Percentiles rank a stretch among this genome's conserved stretches.
These are phyloP conservation scores for Chlorella variabilis DNA, from an alignment of 163 green algal species.

Conservation along the genomic window DNA sequence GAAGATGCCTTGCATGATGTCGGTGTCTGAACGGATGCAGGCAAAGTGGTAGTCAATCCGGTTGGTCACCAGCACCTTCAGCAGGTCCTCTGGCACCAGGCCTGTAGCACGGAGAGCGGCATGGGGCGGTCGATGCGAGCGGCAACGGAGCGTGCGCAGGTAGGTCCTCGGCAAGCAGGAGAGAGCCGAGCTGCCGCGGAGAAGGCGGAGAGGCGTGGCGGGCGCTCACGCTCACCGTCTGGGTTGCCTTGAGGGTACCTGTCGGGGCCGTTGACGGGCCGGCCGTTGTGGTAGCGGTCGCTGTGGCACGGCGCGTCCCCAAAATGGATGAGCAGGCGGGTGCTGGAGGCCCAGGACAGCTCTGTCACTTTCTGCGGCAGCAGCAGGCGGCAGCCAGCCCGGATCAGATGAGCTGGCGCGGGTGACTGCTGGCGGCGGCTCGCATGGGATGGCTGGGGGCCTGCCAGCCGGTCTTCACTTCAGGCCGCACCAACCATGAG, in stretches of 20 bases:
- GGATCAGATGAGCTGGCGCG: too few species aligned
- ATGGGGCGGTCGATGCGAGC: background rate
- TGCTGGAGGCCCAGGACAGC: constrained; percentile 2
- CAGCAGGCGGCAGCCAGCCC: background rate
- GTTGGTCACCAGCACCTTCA: background rate
- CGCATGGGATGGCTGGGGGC: too few species aligned
- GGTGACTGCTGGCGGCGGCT: too few species aligned
- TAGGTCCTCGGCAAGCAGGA: background rate
- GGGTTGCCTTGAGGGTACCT: constrained; percentile 9
- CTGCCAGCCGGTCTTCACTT: too few species aligned
- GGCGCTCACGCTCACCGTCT: background rate
- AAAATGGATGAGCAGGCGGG: constrained; percentile 22
- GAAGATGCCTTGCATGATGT: constrained; percentile 16
- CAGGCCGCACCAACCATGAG: too few species aligned
- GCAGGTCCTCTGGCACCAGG: constrained; percentile 20
- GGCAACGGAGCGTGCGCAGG: background rate
- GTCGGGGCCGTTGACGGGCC: background rate
- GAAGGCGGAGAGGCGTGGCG: too few species aligned
- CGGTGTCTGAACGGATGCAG: background rate
- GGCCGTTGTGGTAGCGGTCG: background rate
- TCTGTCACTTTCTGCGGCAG: constrained; percentile 5
- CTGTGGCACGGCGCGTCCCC: constrained; percentile 14
- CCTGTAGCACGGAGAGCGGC: background rate
- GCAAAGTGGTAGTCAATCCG: constrained; percentile 25
- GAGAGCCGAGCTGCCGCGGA: background rate